Evolutionary conservation across 257 asterid species (phyloP), one percentile per base, ranked within the genome.

Genomic region (Penstemon eatonii): DNA sequence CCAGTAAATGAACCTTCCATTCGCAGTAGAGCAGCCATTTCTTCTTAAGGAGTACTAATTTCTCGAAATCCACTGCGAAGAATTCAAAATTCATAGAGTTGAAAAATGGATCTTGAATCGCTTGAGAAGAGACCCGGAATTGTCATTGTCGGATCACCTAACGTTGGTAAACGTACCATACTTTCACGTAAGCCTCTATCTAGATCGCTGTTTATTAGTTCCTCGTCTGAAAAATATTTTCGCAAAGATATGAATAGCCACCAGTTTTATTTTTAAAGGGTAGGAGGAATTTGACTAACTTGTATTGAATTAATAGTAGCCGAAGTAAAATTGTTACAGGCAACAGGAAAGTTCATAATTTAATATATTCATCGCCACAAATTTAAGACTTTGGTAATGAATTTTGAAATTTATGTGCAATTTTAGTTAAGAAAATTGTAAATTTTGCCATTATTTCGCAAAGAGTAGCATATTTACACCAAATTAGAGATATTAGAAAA

Each of bases 111-210:
- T 73, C 72, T 76, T 43, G 88, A 84, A 53, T 66, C 79, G 61
- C 59, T 93, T 7, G 86, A 83, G 84, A 88, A 85, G 75, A 84
- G 91, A 57, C 96, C 96, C 4, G 95, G 90, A 15, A 77, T 90
- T 65, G 15, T 90, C 52, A 59, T 90, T 6, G 74, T 93, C 68
- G 97, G 97, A 71, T 74, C 99, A 67, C 89, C 92, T 13, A 83
- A 79, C 56, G 96, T 93, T 38, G 99, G 99, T 8, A 93, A 93
- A 85, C 87, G 97, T 42, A 81, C 96, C 62, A 85, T 93, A 60
- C 76, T 93, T 67, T 81, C 99, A 60, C 81, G 97, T 93, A 88
- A 82, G 85, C 37, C 58, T 49, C 74, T 19, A 38, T 19, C 49
- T 56, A 54, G 44, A 36, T 73, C 66, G 37, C 56, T 60, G 36